Percentiles rank a stretch among this genome's conserved stretches.
phyloP scores from a whole-genome alignment of 176 grass and related monocot species.

The Oryza australiensis region DNA sequence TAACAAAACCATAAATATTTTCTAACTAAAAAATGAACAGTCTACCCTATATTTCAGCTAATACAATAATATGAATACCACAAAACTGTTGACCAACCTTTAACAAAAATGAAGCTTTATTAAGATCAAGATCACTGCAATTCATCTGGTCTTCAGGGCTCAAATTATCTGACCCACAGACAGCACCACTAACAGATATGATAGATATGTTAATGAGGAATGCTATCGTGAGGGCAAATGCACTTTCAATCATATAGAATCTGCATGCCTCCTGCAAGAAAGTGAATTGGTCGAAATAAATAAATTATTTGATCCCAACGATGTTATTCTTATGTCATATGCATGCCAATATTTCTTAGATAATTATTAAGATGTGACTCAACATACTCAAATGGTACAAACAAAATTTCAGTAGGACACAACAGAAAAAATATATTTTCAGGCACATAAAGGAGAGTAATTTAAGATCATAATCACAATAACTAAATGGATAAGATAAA shows the following conservation, averaged over 20 bases:
- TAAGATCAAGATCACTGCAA: slow-evolving; percentile 87
- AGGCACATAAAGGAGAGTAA: background rate
- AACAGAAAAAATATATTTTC: background rate
- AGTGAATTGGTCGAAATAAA: slow-evolving; percentile 21
- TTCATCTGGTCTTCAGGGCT: slow-evolving; percentile 72
- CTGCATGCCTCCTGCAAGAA: slow-evolving; percentile 86
- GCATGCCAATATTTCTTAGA: background rate
- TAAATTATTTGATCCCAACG: slow-evolving; percentile 10
- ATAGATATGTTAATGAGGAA: slow-evolving; percentile 98
- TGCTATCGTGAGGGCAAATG: slow-evolving; percentile 86
- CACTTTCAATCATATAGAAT: slow-evolving; percentile 97
- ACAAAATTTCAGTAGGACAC: background rate
- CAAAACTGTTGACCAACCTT: slow-evolving; percentile 53
- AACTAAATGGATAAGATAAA: slow-evolving; percentile 9
- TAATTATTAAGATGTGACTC: background rate
- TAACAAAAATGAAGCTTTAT: slow-evolving; percentile 95
- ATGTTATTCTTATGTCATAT: background rate
- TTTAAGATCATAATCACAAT: slow-evolving; percentile 8
- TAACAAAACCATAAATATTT: background rate
- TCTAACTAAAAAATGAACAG: slow-evolving; percentile 5
- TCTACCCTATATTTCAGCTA: background rate
- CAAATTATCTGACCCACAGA: slow-evolving; percentile 77
- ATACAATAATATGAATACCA: slow-evolving; percentile 1
- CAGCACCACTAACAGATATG: slow-evolving; percentile 92
- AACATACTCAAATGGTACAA: background rate